These are phyloP conservation scores for Platanus orientalis DNA, from an alignment of 164 flowering plant genomes.

Conservation along the genomic window DNA sequence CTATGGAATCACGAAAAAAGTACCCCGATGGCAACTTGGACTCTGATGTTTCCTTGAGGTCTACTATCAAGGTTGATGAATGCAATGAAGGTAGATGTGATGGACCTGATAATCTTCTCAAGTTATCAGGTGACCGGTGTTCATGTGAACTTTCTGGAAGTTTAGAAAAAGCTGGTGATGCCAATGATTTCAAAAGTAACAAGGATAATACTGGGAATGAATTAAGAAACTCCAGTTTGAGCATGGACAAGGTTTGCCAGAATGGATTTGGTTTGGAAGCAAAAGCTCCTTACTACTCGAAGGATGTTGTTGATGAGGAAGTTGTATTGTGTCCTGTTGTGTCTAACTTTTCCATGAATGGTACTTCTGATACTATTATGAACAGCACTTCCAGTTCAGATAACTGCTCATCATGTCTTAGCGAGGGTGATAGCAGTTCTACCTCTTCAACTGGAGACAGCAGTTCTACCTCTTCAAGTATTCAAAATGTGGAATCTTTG, in stretches of 20 bases:
- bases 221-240: constrained; percentile 15
- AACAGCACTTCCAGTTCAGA: constrained; percentile 65
- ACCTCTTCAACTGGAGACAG: constrained; percentile 64
- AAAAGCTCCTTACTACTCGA: constrained; percentile 20
- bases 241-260: constrained; percentile 15
- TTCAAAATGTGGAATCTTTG: constrained; percentile 56
- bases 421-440: constrained; percentile 76
- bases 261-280: constrained; percentile 19
- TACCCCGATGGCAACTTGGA: constrained; percentile 65
- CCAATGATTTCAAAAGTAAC: constrained; percentile 6
- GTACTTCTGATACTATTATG: constrained; percentile 28
- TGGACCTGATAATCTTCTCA: constrained; percentile 14
- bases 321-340: constrained; percentile 10
- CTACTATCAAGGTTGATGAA: constrained; percentile 36
- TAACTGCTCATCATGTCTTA: constrained; percentile 74
- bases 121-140: constrained; percentile 13
- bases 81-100: constrained; percentile 12
- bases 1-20: constrained; percentile 59
- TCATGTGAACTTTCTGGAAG: constrained; percentile 5
- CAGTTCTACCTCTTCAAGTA: constrained; percentile 48
- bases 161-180: constrained; percentile 17
- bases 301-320: constrained; percentile 30
- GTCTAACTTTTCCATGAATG: constrained; percentile 14
- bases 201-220: constrained; percentile 19
- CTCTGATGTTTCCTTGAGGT: constrained; percentile 49